Conservation (phyloP, 2,329 filamentous ascomycete species). For the Pseudogymnoascus sp. region DNA sequence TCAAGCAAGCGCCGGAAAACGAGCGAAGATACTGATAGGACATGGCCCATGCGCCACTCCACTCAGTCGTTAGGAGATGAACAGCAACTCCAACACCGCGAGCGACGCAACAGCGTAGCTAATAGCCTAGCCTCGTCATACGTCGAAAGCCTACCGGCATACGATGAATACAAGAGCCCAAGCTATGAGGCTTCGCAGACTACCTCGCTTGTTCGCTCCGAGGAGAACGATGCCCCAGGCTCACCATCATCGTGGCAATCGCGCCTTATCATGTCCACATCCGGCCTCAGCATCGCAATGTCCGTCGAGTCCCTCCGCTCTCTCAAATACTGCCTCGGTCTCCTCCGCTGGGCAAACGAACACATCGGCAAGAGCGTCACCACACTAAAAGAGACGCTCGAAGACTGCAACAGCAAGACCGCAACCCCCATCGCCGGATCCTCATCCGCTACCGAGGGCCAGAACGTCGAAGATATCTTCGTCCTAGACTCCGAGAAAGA, state of each 20-base stretch:
- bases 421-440: slow-evolving; percentile 18
- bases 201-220: slow-evolving; percentile 15
- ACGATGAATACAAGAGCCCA: slow-evolving; percentile 70
- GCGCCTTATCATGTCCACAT: slow-evolving; percentile 81
- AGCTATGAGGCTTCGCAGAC: slow-evolving; percentile 56
- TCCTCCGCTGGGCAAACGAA: slow-evolving; percentile 74
- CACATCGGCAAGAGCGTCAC: slow-evolving; percentile 70
- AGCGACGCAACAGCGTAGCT: slow-evolving; percentile 23
- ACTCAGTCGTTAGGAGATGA: slow-evolving; percentile 26
- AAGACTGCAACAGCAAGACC: slow-evolving; percentile 53
- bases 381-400: slow-evolving; percentile 66
- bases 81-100: slow-evolving; percentile 20
- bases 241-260: slow-evolving; percentile 59
- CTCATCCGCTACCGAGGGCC: slow-evolving; percentile 12
- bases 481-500: slow-evolving; percentile 14
- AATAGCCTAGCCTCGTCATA: slow-evolving; percentile 32
- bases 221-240: slow-evolving; percentile 19
- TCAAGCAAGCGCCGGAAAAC: slow-evolving; percentile 55
- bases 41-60: slow-evolving; percentile 24
- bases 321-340: slow-evolving; percentile 74
- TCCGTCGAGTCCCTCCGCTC: slow-evolving; percentile 79
- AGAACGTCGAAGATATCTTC: slow-evolving; percentile 14
- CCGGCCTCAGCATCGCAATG: slow-evolving; percentile 84
- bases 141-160: slow-evolving; percentile 71
- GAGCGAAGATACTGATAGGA: slow-evolving; percentile 35